These are phyloP conservation scores for Pythium dissimile DNA, from an alignment of 352 stramenopile genomes.

Conservation along the genomic window DNA sequence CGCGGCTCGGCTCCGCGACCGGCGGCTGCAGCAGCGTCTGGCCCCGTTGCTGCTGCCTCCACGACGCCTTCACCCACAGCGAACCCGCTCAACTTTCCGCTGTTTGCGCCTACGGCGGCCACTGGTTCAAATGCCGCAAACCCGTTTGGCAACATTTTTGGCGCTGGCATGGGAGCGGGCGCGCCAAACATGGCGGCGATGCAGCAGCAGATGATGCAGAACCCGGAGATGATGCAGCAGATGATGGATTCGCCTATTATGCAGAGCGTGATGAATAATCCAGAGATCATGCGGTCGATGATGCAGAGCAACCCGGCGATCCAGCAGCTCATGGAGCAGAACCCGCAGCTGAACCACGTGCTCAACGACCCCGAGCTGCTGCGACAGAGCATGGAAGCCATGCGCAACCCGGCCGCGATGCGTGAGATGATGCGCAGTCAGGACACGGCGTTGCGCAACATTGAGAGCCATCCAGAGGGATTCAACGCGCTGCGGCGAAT, in stretches of 20 bases:
- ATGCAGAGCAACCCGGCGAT: slow-evolving; percentile 97
- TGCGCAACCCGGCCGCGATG: slow-evolving; percentile 95
- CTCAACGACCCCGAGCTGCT: slow-evolving; percentile 95
- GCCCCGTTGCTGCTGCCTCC: slow-evolving; percentile 15
- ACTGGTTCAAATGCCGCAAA: slow-evolving; percentile 30
- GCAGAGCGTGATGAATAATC: slow-evolving; percentile 93
- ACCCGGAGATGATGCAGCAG: slow-evolving; percentile 85
- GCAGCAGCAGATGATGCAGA: slow-evolving; percentile 88
- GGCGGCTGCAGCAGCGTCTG: slow-evolving; percentile 19
- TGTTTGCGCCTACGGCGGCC: slow-evolving; percentile 34
- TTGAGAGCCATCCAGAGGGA: slow-evolving; percentile 96
- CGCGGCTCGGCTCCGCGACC: slow-evolving; percentile 48
- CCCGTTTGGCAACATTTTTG: slow-evolving; percentile 57
- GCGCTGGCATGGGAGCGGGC: slow-evolving; percentile 14
- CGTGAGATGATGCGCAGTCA: slow-evolving; percentile 97
- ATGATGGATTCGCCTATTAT: slow-evolving; percentile 91
- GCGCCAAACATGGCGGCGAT: slow-evolving; percentile 68
- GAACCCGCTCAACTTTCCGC: slow-evolving; percentile 55
- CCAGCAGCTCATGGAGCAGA: slow-evolving; percentile 92
- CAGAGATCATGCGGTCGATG: slow-evolving; percentile 94
- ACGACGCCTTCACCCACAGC: slow-evolving; percentile 4
- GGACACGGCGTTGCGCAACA: slow-evolving; percentile 96
- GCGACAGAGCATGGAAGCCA: slow-evolving; percentile 95
- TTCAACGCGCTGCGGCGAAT: slow-evolving; percentile 96
- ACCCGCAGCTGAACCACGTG: slow-evolving; percentile 95